A percentile compares a stretch with the other conserved stretches of the same genome.
phyloP scores from a whole-genome alignment of 1,139 yeast genomes.

The Blastobotrys persicus region DNA sequence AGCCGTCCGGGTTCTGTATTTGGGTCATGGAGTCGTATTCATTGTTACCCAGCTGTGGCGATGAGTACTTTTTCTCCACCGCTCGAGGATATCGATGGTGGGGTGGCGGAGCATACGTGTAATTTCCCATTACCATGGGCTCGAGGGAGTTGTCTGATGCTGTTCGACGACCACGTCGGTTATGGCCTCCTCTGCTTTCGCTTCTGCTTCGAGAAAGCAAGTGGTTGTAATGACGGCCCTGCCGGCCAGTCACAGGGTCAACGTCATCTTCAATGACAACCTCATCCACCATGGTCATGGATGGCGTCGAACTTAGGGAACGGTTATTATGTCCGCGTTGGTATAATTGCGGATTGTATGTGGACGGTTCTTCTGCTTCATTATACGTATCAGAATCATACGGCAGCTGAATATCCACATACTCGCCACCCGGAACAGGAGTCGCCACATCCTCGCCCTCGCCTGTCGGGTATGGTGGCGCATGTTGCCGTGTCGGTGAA shows the following conservation, averaged over 20 bases:
- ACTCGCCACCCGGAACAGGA: background rate
- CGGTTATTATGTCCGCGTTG: background rate
- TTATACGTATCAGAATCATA: background rate
- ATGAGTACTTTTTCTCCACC: background rate
- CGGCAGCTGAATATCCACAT: background rate
- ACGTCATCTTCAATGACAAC: conserved; percentile 2
- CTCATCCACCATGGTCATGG: background rate
- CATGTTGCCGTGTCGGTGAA: background rate
- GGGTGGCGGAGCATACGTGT: background rate
- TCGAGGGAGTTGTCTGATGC: conserved; percentile 1
- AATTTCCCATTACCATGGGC: background rate
- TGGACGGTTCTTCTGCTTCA: conserved; percentile 1
- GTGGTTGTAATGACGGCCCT: background rate
- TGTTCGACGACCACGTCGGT: background rate
- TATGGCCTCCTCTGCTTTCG: background rate
- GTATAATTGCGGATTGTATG: background rate
- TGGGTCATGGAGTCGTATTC: background rate
- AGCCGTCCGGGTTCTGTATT: conserved; percentile 2
- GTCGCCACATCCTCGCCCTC: background rate
- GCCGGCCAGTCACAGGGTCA: background rate
- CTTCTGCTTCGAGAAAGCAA: background rate
- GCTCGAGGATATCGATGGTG: background rate
- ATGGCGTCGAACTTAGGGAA: background rate
- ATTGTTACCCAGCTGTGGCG: background rate
- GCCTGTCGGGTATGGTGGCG: background rate